A percentile compares a stretch with the other conserved stretches of the same genome.
Conservation (phyloP, 2,329 filamentous ascomycete genomes). For the Aspergillus puulaauensis region DNA sequence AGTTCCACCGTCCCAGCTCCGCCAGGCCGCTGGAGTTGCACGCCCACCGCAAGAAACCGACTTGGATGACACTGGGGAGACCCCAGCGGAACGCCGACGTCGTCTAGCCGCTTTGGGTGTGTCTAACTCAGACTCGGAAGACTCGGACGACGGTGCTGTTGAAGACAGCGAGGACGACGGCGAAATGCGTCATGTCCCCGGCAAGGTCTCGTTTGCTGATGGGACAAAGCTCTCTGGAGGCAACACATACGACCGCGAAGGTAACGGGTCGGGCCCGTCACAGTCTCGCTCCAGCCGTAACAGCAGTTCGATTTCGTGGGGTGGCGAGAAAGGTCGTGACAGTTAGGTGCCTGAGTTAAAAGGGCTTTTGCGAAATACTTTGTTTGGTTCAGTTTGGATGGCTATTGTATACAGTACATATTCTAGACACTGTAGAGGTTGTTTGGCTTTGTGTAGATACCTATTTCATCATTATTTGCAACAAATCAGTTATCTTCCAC, state of each 20-base stretch:
- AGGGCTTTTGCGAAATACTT: background rate
- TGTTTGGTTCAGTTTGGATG: background rate
- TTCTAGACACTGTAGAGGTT: conserved; percentile 10
- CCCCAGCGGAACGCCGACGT: conserved; percentile 47
- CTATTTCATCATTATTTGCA: conserved; percentile 2
- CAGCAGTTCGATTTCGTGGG: conserved; percentile 42
- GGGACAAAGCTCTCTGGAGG: conserved; percentile 27
- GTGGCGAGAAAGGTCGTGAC: conserved; percentile 39
- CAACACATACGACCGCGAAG: conserved; percentile 14
- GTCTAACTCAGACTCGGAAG: conserved; percentile 28
- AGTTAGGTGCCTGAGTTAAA: conserved; percentile 6
- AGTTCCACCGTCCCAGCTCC: conserved; percentile 39
- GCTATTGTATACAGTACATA: conserved; percentile 4
- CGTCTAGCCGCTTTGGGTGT: conserved; percentile 46
- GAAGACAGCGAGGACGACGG: conserved; percentile 26
- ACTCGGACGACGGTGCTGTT: conserved; percentile 22
- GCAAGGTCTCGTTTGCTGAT: conserved; percentile 37
- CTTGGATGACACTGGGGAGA: conserved; percentile 41
- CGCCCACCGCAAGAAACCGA: conserved; percentile 25
- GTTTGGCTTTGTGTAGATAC: conserved; percentile 9
- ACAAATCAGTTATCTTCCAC: background rate
- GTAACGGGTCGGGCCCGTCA: conserved; percentile 15
- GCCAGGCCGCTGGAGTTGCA: conserved; percentile 30
- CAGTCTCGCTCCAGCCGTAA: conserved; percentile 6
- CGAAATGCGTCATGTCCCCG: conserved; percentile 17